phyloP scores from a whole-genome alignment of 1,139 yeast species.

The Debaryomyces robertsiae region DNA sequence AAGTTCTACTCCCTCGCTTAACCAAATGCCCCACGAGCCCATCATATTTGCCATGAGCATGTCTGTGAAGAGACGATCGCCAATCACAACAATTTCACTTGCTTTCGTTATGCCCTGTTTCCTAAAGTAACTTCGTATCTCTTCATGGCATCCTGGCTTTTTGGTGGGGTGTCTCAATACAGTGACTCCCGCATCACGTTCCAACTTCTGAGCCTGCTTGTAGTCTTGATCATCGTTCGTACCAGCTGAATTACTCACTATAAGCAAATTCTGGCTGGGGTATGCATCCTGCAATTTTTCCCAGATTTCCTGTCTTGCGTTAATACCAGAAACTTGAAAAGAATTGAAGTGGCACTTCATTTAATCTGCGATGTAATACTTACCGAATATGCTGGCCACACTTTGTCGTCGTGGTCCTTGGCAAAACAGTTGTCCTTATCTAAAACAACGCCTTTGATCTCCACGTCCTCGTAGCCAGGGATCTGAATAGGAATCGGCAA shows the following conservation, averaged over 20 bases:
- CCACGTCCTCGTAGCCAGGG: slow-evolving; percentile 27
- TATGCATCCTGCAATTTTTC: slow-evolving; percentile 51
- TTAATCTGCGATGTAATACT: too few relatives aligned
- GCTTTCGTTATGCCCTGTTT: slow-evolving; percentile 51
- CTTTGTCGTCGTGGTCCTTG: slow-evolving; percentile 72
- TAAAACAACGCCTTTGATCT: slow-evolving; percentile 76
- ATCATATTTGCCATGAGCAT: slow-evolving; percentile 91
- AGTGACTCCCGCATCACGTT: slow-evolving; percentile 67
- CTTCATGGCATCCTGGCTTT: slow-evolving; percentile 86
- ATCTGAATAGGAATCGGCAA: slow-evolving; percentile 47
- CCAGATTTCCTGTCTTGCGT: slow-evolving; percentile 51
- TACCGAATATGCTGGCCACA: slow-evolving; percentile 71
- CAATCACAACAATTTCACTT: slow-evolving; percentile 77
- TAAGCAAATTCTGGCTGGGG: slow-evolving; percentile 67
- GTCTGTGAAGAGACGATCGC: slow-evolving; percentile 90
- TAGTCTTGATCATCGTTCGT: slow-evolving; percentile 70
- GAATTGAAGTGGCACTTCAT: neutral
- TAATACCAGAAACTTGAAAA: slow-evolving; percentile 5
- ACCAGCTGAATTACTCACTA: slow-evolving; percentile 94
- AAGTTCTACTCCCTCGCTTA: slow-evolving; percentile 70
- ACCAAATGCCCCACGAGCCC: slow-evolving; percentile 88
- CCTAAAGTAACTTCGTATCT: slow-evolving; percentile 62
- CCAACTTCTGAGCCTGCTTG: slow-evolving; percentile 66
- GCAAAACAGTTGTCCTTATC: slow-evolving; percentile 98
- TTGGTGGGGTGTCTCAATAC: slow-evolving; percentile 79